These are phyloP conservation scores for Umbelopsis sp. DNA, from an alignment of 192 early-diverging fungal species.

Conservation along the genomic window DNA sequence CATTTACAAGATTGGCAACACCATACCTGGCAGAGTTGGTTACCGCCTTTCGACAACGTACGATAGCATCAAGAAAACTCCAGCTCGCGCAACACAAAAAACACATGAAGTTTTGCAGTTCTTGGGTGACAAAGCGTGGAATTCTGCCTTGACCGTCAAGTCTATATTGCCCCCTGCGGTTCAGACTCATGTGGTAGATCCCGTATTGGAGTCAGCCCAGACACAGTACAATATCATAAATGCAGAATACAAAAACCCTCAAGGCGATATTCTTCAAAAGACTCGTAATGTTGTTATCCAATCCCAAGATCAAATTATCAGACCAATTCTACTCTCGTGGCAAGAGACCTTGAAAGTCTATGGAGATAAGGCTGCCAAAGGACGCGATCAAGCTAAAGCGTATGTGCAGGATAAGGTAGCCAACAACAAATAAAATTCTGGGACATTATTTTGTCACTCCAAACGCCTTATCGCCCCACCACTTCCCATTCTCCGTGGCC, in stretches of 20 bases:
- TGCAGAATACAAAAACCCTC: constrained; percentile 4
- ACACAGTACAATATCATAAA: constrained; percentile 8
- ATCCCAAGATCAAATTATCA: constrained; percentile 3
- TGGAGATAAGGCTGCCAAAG: constrained; percentile 9
- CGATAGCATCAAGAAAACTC: constrained; percentile 2
- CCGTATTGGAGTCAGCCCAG: constrained; percentile 1
- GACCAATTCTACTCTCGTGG: background rate
- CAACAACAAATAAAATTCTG: constrained; percentile 4
- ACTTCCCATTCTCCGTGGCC: too few species aligned
- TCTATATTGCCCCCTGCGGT: background rate
- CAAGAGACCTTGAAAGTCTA: background rate
- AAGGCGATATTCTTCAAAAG: constrained; percentile 12
- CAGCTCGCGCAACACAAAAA: constrained; percentile 9
- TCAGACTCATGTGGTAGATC: constrained; percentile 2
- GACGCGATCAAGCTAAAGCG: constrained; percentile 10
- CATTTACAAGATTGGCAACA: background rate
- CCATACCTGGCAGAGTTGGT: background rate
- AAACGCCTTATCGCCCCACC: background rate
- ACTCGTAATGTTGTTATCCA: background rate
- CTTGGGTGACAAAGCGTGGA: constrained; percentile 13
- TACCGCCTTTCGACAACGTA: background rate
- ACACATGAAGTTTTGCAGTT: background rate
- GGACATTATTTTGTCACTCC: background rate
- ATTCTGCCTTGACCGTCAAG: background rate
- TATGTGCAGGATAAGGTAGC: constrained; percentile 19